Percentiles rank a stretch among this genome's conserved stretches.
phyloP scores from a whole-genome alignment of 305 asterid species.

The Fraxinus sp. region DNA sequence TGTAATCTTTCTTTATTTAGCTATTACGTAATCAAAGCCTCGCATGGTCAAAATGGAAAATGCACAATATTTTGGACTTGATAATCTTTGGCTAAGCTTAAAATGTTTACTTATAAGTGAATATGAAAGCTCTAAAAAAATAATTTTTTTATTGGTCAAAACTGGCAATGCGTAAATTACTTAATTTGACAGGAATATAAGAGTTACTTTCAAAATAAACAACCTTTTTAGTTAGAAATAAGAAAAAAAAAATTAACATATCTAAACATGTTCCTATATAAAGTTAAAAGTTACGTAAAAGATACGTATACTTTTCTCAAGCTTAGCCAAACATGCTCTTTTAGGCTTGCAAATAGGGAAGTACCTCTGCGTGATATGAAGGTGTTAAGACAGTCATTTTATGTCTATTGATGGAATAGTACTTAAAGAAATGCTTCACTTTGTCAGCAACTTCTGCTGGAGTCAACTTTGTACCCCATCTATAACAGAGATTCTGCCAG shows the following conservation, averaged over 20 bases:
- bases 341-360: neutral
- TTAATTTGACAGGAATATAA: neutral
- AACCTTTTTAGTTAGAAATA: neutral
- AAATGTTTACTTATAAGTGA: neutral
- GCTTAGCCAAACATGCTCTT: neutral
- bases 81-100: neutral
- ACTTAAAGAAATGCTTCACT: conserved; percentile 91
- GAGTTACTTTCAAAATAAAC: neutral
- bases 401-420: conserved; percentile 90
- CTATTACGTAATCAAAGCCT: neutral
- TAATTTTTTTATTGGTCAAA: conserved; percentile 58
- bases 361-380: conserved; percentile 93
- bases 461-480: conserved; percentile 70
- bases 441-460: conserved; percentile 79
- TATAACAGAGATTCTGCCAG: conserved; percentile 80
- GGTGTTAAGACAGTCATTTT: conserved; percentile 94
- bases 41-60: neutral
- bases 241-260: neutral
- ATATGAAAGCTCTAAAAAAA: neutral
- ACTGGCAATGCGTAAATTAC: conserved; percentile 1
- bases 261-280: neutral
- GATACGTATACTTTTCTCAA: conserved; percentile 38
- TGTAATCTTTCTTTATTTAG: neutral
- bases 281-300: conserved; percentile 63
- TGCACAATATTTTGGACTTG: neutral